Base-by-base conservation (phyloP, 2,329 filamentous ascomycete species). In the Daldinia sp. region DNA sequence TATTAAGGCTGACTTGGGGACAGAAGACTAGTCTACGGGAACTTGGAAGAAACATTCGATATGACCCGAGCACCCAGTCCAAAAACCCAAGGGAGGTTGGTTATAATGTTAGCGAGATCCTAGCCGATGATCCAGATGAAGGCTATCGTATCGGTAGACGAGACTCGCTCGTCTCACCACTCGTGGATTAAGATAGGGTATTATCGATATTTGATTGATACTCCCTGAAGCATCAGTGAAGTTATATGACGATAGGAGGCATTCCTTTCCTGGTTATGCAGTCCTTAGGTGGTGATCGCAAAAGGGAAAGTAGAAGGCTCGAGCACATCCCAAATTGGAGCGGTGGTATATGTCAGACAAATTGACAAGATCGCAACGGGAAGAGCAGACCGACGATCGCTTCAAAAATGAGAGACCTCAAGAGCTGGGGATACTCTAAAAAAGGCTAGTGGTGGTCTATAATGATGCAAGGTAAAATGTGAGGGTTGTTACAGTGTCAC, bases 291-390 rank as follows among this genome's bases (percentile, higher is more conserved):
- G 70, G 66, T 71, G 63, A 66, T 70, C 69, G 71, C 60, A 68
- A 69, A 66, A 70, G 65, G 67, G 71, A 70, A 63, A 71, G 62
- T 53, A 64, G 56, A 72, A 55, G 67, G 67, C 67, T 71, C 69
- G 68, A 72, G 68, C 68, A 68, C 67, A 65, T 62, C 65, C 46
- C 71, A 60, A 72, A 73, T 72, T 68, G 72, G 65, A 71, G 68
- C 68, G 62, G 59, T 39, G 63, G 68, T 60, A 58, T 55, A 68
- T 69, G 65, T 67, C 72, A 70, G 70, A 71, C 69, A 71, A 74
- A 73, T 72, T 72, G 72, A 73, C 67, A 66, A 74, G 71, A 73
- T 73, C 71, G 71, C 67, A 71, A 69, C 69, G 72, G 68, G 65
- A 63, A 56, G 60, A 68, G 20, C 59, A 74, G 59, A 58, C 61